Base-by-base conservation (phyloP, 2,329 filamentous ascomycete species). In the Exophiala sp. region DNA sequence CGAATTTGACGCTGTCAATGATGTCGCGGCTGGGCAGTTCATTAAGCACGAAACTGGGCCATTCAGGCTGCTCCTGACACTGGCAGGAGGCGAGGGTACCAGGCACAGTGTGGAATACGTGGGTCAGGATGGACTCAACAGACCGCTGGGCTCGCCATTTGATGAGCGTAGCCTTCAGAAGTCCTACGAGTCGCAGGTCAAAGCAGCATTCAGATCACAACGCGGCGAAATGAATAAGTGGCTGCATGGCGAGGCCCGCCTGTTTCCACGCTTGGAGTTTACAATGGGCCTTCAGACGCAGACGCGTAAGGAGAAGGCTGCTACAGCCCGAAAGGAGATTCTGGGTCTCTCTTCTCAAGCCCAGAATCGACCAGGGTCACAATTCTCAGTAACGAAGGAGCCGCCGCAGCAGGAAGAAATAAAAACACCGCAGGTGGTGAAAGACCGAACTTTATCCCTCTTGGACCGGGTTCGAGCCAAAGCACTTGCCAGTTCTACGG, bases 391-490 rank as follows among this genome's bases (percentile, higher is more conserved):
- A 22, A 24, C 35, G 3, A 16, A 24, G 42, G 23, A 27, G n/a
- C 27, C 5, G n/a, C 30, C 29, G 32, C 22, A 21, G 30, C 40
- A 14, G 19, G 19, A 43, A 3, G 49, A 44, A 8, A 29, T 47
- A 23, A 21, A 41, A 14, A 46, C 40, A 9, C 45, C 48, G 7
- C 30, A 42, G 16, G 35, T 69, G 49, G 51, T 73, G 47, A 69
- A 64, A 57, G 65, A 65, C 7, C 68, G 68, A n/a, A 61, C 46
- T 54, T 66, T 35, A 63, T 71, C 42, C 63, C 78, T 94, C 19
- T 74, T 93, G 50, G 86, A 90, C 65, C 83, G 86, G 42, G 79
- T 94, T 56, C 82, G 85, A 56, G 74, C 77, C 47, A 91, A 91
- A 70, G 79, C 86, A 58, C 29, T 64, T 61, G 23, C 70, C 69